A percentile compares a stretch with the other conserved stretches of the same genome.
phyloP scores from a whole-genome alignment of 768 basidiomycete species.

The Lactarius deliciosus region DNA sequence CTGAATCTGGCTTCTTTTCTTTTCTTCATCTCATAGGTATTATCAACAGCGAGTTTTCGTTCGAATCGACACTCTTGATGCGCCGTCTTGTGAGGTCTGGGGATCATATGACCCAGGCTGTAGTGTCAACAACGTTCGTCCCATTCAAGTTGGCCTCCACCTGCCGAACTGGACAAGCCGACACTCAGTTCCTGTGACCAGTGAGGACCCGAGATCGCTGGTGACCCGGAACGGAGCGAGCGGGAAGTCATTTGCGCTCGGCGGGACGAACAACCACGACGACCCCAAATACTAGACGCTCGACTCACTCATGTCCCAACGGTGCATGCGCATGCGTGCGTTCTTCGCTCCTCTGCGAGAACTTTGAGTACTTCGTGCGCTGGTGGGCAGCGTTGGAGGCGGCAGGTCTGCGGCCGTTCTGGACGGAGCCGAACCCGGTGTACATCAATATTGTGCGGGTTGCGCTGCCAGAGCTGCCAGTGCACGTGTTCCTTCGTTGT shows the following conservation, averaged over 20 bases:
- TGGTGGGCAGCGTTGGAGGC: slow-evolving; percentile 73
- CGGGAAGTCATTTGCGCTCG: slow-evolving; percentile 33
- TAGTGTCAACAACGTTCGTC: no score
- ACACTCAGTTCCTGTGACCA: no score
- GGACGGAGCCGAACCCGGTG: slow-evolving; percentile 57
- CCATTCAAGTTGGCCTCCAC: no score
- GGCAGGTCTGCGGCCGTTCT: slow-evolving; percentile 69
- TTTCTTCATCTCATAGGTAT: no score
- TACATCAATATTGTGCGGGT: slow-evolving; percentile 43
- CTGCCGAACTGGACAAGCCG: no score
- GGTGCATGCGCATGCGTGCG: slow-evolving; percentile 35
- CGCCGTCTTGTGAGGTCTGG: no score
- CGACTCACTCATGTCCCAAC: slow-evolving; percentile 60
- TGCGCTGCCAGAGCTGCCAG: slow-evolving; percentile 41
- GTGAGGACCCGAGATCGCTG: no score
- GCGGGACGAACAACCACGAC: slow-evolving; percentile 45
- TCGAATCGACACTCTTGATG: no score
- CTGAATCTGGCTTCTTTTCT: no score
- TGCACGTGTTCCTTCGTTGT: slow-evolving; percentile 35
- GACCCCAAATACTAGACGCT: slow-evolving; percentile 59
- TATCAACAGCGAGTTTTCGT: no score
- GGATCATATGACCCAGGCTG: no score
- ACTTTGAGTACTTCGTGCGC: slow-evolving; percentile 51
- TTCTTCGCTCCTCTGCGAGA: slow-evolving; percentile 18
- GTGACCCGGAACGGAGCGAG: no score